Evolutionary conservation across 495 filamentous ascomycete genomes (phyloP), one percentile per base, ranked within the genome.

Genomic region (Mycothermus thermophilus): DNA sequence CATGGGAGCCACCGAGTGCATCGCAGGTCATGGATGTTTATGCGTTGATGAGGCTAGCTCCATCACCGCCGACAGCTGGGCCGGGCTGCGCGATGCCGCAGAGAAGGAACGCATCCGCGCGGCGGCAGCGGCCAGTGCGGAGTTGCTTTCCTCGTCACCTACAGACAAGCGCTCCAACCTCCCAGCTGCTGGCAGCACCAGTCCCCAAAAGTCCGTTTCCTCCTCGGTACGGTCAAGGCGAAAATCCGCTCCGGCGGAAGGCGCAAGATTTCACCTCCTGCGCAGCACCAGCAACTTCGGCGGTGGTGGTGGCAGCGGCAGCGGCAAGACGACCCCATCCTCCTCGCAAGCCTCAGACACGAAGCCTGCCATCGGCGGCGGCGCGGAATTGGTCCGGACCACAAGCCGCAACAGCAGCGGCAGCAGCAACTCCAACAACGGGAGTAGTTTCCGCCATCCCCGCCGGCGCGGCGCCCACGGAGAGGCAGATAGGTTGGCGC

Each of bases 21-120:
- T 63, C 0, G 64, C 57, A 1, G 64, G 64, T 15, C 63, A 68
- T 36, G 64, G 67, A 32, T 68, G 64, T 35, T 42, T 56, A 32
- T 68, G 64, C 36, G 47, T 56, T n/a, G 46, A 57, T 4, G 55
- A 66, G 22, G 62, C 62, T 0, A 46, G 41, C 33, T 53, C 42
- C 21, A 59, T 55, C 20, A 47, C 58, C 18, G 53, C 60, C 10
- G 64, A 62, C 19, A 59, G 53, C 18, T 63, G 63, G 57, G 48
- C 40, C 0, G 44, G 44, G 2, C 21, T 54, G 24, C 32, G 43
- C 24, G 42, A 39, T 1, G 50, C 50, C 4, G 38, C 40, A 1
- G 17, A 6, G 3, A 11, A 5, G 1, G 31, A 22, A 13, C 23
- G 6, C 14, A 20, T 2, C 10, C n/a, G 15, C 22, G 10, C 0